Evolutionary conservation across 257 asterid genomes (phyloP).

Genomic region (Petunia secreta): DNA sequence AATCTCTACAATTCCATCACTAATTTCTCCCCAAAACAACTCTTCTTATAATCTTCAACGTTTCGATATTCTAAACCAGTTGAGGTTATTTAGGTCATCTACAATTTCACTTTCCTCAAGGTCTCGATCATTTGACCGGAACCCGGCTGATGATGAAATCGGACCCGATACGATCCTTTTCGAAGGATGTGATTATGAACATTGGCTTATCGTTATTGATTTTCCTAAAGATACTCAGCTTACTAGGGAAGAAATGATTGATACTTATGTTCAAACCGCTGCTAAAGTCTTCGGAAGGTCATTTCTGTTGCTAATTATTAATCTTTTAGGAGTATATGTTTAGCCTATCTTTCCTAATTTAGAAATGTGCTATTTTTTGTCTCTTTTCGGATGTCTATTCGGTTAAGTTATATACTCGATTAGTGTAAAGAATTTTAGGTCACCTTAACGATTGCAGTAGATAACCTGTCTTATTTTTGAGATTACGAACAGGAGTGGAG

Average conservation of each 20-base stretch:
- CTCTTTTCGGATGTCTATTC: not conserved
- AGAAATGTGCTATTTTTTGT: not conserved
- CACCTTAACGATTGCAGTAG: too few relatives aligned
- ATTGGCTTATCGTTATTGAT: constrained; percentile 89
- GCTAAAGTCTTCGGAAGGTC: constrained; percentile 93
- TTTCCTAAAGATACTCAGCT: constrained; percentile 58
- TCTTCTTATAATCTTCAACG: constrained; percentile 1
- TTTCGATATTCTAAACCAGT: constrained; percentile 28
- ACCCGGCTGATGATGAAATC: constrained; percentile 52
- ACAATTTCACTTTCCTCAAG: constrained; percentile 39
- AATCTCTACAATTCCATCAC: constrained; percentile 33
- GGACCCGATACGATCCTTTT: constrained; percentile 84
- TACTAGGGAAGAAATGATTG: constrained; percentile 72
- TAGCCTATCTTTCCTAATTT: not conserved
- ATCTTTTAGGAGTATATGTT: too few relatives aligned
- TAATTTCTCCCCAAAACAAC: constrained; percentile 14
- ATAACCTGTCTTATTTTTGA: too few relatives aligned
- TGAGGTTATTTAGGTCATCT: constrained; percentile 49
- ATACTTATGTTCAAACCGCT: constrained; percentile 68
- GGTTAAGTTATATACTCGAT: not conserved
- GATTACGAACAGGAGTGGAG: too few relatives aligned
- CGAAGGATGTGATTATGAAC: constrained; percentile 97
- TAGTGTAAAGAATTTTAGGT: too few relatives aligned
- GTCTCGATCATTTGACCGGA: constrained; percentile 48
- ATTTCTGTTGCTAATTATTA: not conserved